Percentiles rank a stretch among this genome's conserved stretches.
phyloP scores from a whole-genome alignment of 306 rosid species.

The Senna tora region DNA sequence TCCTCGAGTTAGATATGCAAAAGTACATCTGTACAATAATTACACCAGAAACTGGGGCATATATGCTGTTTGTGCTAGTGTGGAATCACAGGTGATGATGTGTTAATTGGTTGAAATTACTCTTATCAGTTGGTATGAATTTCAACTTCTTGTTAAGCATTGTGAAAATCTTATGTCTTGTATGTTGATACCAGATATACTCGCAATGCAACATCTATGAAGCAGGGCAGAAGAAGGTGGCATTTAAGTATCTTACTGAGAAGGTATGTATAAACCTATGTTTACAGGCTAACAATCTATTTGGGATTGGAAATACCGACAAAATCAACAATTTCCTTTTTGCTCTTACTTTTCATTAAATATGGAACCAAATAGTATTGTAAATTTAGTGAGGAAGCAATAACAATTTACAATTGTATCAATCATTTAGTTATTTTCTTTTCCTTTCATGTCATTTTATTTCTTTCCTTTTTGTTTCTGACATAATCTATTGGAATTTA shows the following conservation, averaged over 20 bases:
- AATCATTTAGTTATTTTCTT: neutral
- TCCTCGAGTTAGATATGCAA: constrained; percentile 87
- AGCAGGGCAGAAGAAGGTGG: constrained; percentile 92
- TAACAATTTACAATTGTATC: neutral
- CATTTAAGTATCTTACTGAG: constrained; percentile 79
- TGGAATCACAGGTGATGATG: constrained; percentile 79
- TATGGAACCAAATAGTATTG: constrained; percentile 2
- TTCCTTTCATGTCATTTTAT: neutral
- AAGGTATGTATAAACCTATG: constrained; percentile 59
- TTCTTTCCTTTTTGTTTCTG: constrained; percentile 8
- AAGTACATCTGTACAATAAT: constrained; percentile 89
- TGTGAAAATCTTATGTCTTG: constrained; percentile 4
- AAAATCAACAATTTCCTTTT: neutral
- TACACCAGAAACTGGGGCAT: constrained; percentile 97
- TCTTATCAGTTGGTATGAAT: neutral
- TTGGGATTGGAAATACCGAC: constrained; percentile 2
- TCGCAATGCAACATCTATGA: constrained; percentile 93
- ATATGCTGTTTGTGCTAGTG: constrained; percentile 97
- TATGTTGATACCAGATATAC: constrained; percentile 61
- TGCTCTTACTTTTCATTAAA: neutral
- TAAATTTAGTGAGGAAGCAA: constrained; percentile 1
- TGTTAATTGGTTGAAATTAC: constrained; percentile 13
- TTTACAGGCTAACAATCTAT: neutral
- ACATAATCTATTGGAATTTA: neutral
- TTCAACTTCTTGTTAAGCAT: constrained; percentile 17